Percentiles rank a stretch among this genome's conserved stretches.
These are phyloP conservation scores for Excoecaria cochinchinensis DNA, from an alignment of 345 rosid genomes.

Conservation along the genomic window DNA sequence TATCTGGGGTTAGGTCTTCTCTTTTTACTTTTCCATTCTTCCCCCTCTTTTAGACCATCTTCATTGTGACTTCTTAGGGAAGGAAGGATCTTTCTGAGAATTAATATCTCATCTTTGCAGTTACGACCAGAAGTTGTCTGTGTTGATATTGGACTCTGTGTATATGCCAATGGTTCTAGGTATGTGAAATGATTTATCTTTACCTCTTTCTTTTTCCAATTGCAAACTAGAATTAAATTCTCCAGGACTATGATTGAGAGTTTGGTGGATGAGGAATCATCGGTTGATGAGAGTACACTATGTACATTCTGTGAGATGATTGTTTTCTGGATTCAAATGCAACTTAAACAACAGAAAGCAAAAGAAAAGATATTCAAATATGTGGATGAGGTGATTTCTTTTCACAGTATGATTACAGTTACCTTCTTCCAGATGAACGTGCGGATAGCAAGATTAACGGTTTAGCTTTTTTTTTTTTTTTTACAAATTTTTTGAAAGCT, in stretches of 20 bases:
- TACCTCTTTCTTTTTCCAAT: neutral
- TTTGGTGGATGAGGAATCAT: constrained; percentile 23
- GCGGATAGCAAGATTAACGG: neutral
- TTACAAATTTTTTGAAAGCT: constrained; percentile 27
- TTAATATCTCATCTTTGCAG: constrained; percentile 27
- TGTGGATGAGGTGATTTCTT: constrained; percentile 38
- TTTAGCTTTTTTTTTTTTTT: too few species aligned
- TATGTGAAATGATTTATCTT: constrained; percentile 11
- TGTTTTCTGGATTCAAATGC: constrained; percentile 50
- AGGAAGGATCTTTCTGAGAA: neutral
- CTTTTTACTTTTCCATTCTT: neutral
- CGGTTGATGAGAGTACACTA: constrained; percentile 21
- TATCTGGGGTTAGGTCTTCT: constrained; percentile 47
- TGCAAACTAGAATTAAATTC: constrained; percentile 7
- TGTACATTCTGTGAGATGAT: constrained; percentile 55
- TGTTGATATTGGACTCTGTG: constrained; percentile 48
- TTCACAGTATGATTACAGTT: neutral
- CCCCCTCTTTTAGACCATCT: neutral
- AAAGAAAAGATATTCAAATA: constrained; percentile 42
- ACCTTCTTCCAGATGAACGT: neutral
- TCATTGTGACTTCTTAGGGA: neutral
- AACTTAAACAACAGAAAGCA: constrained; percentile 47
- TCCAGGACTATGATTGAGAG: constrained; percentile 34
- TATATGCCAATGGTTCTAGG: constrained; percentile 28
- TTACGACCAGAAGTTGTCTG: constrained; percentile 49